Evolutionary conservation across 2,329 filamentous ascomycete genomes (phyloP).

Genomic region (Endoconidiophora laricicola): DNA sequence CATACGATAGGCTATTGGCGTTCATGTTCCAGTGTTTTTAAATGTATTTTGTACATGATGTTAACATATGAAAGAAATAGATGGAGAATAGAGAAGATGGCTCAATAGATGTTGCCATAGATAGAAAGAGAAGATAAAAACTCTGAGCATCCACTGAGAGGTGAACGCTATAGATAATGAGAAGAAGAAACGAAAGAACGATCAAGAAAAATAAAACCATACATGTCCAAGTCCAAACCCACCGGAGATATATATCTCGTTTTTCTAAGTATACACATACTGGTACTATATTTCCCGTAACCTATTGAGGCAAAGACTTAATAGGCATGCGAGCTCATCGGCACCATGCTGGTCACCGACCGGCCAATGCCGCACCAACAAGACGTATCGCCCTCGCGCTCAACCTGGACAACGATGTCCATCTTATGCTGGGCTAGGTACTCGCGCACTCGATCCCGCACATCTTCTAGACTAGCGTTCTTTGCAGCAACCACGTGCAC

Average conservation of each 20-base stretch:
- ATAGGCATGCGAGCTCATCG: neutral
- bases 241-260: too few relatives aligned
- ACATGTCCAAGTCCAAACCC: neutral
- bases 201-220: neutral
- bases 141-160: too few relatives aligned
- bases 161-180: neutral
- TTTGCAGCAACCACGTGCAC: conserved; percentile 70
- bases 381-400: conserved; percentile 57
- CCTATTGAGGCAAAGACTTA: too few relatives aligned
- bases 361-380: conserved; percentile 42
- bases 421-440: conserved; percentile 58
- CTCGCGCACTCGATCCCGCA: conserved; percentile 56
- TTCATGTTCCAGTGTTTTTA: too few relatives aligned
- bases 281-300: neutral
- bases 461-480: conserved; percentile 62
- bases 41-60: too few relatives aligned
- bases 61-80: too few relatives aligned
- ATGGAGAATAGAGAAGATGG: too few relatives aligned
- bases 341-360: neutral
- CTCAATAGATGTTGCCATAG: too few relatives aligned
- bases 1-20: too few relatives aligned
- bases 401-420: conserved; percentile 75
- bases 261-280: too few relatives aligned
- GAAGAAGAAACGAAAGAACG: neutral
- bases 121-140: too few relatives aligned